phyloP scores from a whole-genome alignment of 495 filamentous ascomycete species.

The Aspergillus asperescens region DNA sequence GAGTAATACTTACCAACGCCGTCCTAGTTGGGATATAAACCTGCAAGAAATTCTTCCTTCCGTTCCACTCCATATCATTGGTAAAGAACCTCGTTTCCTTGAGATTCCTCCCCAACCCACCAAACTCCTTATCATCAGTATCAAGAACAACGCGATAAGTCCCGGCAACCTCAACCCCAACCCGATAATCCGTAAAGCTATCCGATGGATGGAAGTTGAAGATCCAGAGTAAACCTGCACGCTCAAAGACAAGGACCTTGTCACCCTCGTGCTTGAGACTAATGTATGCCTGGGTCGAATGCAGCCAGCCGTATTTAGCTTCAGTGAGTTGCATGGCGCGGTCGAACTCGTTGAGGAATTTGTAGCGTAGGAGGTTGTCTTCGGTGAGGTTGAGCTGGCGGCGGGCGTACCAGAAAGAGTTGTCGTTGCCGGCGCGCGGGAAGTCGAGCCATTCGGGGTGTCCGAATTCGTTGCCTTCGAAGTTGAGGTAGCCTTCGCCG shows the following conservation, averaged over 20 bases:
- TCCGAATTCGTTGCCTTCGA: conserved; percentile 97
- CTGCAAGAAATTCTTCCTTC: conserved; percentile 79
- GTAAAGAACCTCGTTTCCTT: conserved; percentile 83
- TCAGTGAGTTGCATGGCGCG: conserved; percentile 82
- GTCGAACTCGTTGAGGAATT: conserved; percentile 93
- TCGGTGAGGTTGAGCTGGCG: conserved; percentile 92
- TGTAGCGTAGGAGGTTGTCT: conserved; percentile 79
- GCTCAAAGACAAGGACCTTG: conserved; percentile 95
- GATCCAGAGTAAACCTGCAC: conserved; percentile 82
- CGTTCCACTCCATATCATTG: conserved; percentile 84
- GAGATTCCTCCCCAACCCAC: conserved; percentile 72
- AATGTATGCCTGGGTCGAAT: conserved; percentile 80
- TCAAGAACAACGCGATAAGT: conserved; percentile 88
- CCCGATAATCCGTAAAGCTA: conserved; percentile 87
- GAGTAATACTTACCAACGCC: conserved; percentile 64
- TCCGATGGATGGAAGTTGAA: conserved; percentile 93
- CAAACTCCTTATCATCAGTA: conserved; percentile 69
- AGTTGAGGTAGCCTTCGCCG: conserved; percentile 96
- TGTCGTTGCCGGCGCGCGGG: conserved; percentile 87
- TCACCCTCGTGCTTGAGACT: conserved; percentile 90
- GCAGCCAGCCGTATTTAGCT: conserved; percentile 88
- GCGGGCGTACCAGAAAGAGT: conserved; percentile 95
- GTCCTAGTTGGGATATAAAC: conserved; percentile 84
- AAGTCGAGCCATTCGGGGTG: conserved; percentile 99
- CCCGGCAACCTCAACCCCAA: conserved; percentile 77